Percentiles rank a stretch among this genome's conserved stretches.
These are phyloP conservation scores for Scalesia atractyloides DNA, from an alignment of 129 eudicot species.

Conservation along the genomic window DNA sequence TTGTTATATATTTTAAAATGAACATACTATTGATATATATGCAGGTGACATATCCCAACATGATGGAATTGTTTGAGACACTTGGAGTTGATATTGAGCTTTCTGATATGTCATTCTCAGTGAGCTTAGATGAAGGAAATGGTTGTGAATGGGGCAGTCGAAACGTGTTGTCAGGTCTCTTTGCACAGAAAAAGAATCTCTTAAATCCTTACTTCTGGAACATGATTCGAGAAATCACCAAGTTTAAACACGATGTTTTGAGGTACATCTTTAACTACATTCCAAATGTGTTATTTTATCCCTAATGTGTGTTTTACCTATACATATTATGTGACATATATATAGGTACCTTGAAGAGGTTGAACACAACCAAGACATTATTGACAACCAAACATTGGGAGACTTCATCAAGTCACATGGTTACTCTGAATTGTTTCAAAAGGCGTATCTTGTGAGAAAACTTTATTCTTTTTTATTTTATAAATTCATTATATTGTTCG, in stretches of 20 bases:
- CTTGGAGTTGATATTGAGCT: slow-evolving; percentile 93
- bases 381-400: slow-evolving; percentile 72
- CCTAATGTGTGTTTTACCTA: background rate
- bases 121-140: slow-evolving; percentile 78
- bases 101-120: slow-evolving; percentile 94
- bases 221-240: slow-evolving; percentile 80
- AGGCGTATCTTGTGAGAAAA: slow-evolving; percentile 77
- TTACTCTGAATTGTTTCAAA: slow-evolving; percentile 86
- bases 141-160: slow-evolving; percentile 98
- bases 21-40: background rate
- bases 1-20: background rate
- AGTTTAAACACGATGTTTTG: slow-evolving; percentile 72
- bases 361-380: slow-evolving; percentile 71
- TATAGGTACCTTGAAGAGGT: slow-evolving; percentile 85
- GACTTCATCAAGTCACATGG: slow-evolving; percentile 72
- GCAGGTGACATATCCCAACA: slow-evolving; percentile 95
- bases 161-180: slow-evolving; percentile 66
- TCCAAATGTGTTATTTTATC: too few species aligned
- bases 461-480: background rate
- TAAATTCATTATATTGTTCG: background rate
- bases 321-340: background rate
- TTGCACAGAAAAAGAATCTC: slow-evolving; percentile 78
- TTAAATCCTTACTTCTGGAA: slow-evolving; percentile 85
- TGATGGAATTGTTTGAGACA: slow-evolving; percentile 88
- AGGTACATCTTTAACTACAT: slow-evolving; percentile 38